Evolutionary conservation across 2,329 filamentous ascomycete genomes (phyloP), one percentile per base, ranked within the genome.

Genomic region (Monosporascus sp.): DNA sequence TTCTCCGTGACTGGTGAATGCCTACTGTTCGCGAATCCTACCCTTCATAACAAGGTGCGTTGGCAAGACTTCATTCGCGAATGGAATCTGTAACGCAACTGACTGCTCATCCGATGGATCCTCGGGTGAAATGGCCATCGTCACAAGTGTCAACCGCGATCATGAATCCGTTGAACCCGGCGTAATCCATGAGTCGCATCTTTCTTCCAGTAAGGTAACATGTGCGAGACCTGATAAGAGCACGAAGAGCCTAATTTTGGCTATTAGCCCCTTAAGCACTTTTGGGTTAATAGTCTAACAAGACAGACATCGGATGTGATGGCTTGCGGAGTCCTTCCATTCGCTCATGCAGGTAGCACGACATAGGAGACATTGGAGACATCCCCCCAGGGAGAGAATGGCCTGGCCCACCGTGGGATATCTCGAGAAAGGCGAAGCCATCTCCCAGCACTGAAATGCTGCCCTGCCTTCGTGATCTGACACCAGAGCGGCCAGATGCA

Each of bases 81-180:
- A 63, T 3, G 65, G 62, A 28, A 64, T 54, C 57, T 66, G 63
- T 40, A 67, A 47, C 22, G 64, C 62, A 43, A 63, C 58, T 5
- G 60, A 59, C 31, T 57, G 52, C 26, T 55, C 58, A 37, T 64
- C 58, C 6, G 54, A 51, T 2, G 64, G 64, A 51, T 66, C 65
- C n/a, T 58, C 60, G n/a, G 11, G 63, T 66, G 53, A 58, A 54
- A 49, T 65, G 64, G 7, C 65, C 65, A 7, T 53, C 48, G 15
- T 63, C 62, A 11, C 59, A 52, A n/a, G 54, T 58, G 50, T 65
- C 64, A 14, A 52, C 57, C 11, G 65, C 64, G 37, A 67, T 56
- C 37, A 66, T 58, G 9, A 66, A 40, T 4, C 52, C 53, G 31
- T 58, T 55, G 28, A 51, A 43, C 15, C 55, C 55, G 18, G 53